Base-by-base conservation (phyloP, 1,284 basidiomycete genomes). In the Pseudozyma hubeiensis region DNA sequence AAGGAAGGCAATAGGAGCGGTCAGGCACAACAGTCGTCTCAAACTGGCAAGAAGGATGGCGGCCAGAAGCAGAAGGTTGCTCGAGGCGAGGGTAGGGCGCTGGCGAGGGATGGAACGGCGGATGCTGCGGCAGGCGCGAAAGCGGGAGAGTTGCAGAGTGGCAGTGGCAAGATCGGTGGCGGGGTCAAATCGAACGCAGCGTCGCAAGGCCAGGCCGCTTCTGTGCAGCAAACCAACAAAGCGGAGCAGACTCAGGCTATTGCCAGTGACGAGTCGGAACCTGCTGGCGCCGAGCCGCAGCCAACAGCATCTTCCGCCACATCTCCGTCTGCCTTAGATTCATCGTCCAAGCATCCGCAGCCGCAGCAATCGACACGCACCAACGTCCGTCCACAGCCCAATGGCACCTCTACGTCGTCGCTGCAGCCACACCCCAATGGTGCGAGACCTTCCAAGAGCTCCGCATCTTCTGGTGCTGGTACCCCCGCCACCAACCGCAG, bases 1-100 rank as follows among this genome's bases (percentile, higher is more conserved):
- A 53, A 65, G 34, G 54, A 65, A 3, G 54, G 30, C 13, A 43
- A 43, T n/a, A 68, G 59, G 16, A 52, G 53, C 17, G 55, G 48
- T 5, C 40, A 46, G 29, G 30, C 50, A 17, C 49, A 33, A 24
- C 37, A 56, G 10, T 14, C 41, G 16, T 37, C 24, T 7, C 59
- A 68, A 33, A 29, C 45, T n/a, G 40, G 7, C 17, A 50, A 50
- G 41, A 58, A 58, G 48, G 55, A 58, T 7, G 44, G 40, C 9
- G 46, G 19, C 11, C 50, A 55, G 44, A 63, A 60, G 16, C 33
- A 17, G 31, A 48, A 50, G 37, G 17, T 14, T 10, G 19, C 41
- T 17, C 43, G 43, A 53, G 41, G 29, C 0, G 53, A 49, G 19
- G 43, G 43, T 10, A 52, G 35, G 16, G 10, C 39, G 11, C 48